Conservation (phyloP, 78 protist genomes). For the slime mould (Dictyostelium discoideum) region DNA sequence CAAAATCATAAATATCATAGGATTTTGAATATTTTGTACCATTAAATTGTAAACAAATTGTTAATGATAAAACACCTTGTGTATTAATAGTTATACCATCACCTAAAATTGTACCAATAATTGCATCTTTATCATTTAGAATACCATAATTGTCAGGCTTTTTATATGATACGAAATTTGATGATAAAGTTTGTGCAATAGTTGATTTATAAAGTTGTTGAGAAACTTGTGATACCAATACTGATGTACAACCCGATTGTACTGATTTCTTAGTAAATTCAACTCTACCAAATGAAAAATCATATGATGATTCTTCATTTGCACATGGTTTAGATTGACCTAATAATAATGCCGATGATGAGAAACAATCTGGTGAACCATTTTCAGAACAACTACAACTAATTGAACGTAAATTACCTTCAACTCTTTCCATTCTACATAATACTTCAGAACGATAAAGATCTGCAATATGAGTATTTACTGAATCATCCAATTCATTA, state of each 20-base stretch:
- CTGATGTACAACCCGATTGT: neutral
- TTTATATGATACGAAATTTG: conserved; percentile 24
- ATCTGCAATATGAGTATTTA: conserved; percentile 44
- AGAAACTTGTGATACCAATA: neutral
- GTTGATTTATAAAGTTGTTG: conserved; percentile 38
- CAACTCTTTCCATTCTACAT: conserved; percentile 51
- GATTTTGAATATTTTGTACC: neutral
- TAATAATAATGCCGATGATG: neutral
- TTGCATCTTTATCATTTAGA: neutral
- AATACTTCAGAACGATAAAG: conserved; percentile 25
- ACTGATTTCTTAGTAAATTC: conserved; percentile 1
- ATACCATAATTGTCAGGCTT: conserved; percentile 35
- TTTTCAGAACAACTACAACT: conserved; percentile 9
- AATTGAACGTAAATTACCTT: conserved; percentile 28
- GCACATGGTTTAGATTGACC: conserved; percentile 56
- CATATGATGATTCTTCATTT: neutral
- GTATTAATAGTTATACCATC: conserved; percentile 33
- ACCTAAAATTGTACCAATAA: conserved; percentile 30
- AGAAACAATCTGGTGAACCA: neutral
- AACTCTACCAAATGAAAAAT: conserved; percentile 18
- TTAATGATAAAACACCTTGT: conserved; percentile 4
- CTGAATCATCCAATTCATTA: neutral
- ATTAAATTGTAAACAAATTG: neutral
- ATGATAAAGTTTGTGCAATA: neutral
- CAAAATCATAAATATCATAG: conserved; percentile 26